Evolutionary conservation across 2,329 filamentous ascomycete genomes (phyloP).

Genomic region (Colletotrichum australisinense): DNA sequence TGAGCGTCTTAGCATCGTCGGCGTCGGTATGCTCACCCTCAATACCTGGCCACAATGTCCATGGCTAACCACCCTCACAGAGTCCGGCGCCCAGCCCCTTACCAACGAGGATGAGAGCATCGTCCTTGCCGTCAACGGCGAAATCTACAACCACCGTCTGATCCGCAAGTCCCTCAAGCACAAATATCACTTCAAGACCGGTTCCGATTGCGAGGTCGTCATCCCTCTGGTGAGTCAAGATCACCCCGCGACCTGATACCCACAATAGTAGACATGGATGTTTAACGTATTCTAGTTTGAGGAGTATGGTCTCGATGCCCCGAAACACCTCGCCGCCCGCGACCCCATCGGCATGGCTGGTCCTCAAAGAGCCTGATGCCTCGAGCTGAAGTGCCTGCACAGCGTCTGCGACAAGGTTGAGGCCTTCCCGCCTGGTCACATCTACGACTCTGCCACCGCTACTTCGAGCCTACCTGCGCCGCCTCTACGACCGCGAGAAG

Average conservation of each 20-base stretch:
- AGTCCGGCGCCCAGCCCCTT: conserved; percentile 94
- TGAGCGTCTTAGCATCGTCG: conserved; percentile 97
- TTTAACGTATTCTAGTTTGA: conserved; percentile 72
- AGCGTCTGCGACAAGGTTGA: conserved; percentile 96
- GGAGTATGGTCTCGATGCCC: conserved; percentile 91
- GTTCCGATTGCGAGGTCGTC: conserved; percentile 98
- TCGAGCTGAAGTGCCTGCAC: conserved; percentile 92
- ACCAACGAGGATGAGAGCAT: conserved; percentile 91
- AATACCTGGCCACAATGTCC: neutral
- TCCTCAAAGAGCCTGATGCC: conserved; percentile 84
- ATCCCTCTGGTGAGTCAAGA: conserved; percentile 83
- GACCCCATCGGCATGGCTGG: conserved; percentile 97
- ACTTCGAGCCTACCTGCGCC: conserved; percentile 92
- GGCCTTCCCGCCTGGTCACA: conserved; percentile 92
- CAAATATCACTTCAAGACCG: conserved; percentile 96
- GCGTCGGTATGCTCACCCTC: conserved; percentile 76
- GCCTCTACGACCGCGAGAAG: no score
- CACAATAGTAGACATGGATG: neutral
- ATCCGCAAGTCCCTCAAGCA: conserved; percentile 87
- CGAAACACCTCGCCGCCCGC: conserved; percentile 90
- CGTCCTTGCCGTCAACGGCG: conserved; percentile 96
- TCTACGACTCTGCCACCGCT: conserved; percentile 96
- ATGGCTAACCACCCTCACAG: conserved; percentile 56
- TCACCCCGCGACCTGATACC: neutral
- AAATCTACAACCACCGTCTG: conserved; percentile 99